Percentiles rank a stretch among this genome's conserved stretches.
Evolutionary conservation across 208 protist genomes (phyloP).

Genomic region (Trypanosoma cruzi): DNA sequence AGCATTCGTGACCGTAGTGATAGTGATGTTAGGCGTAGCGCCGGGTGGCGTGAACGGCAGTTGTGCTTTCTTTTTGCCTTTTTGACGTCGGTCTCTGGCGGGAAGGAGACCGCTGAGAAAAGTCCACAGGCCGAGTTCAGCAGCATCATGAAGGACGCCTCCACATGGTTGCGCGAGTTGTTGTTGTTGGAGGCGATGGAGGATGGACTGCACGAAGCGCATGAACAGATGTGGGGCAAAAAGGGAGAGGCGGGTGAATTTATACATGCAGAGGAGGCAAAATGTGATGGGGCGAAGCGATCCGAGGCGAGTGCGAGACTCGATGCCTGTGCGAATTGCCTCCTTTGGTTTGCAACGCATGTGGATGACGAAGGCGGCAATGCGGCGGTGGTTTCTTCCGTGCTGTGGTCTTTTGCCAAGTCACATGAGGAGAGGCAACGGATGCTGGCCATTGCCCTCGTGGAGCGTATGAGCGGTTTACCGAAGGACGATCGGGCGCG

Average conservation of each 20-base stretch:
- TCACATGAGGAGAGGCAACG: constrained; percentile 35
- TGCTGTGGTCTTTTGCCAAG: constrained; percentile 41
- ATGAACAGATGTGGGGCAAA: background rate
- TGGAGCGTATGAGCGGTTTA: constrained; percentile 41
- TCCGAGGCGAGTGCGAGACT: constrained; percentile 13
- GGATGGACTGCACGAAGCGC: background rate
- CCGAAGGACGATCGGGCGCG: constrained; percentile 40
- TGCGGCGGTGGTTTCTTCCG: constrained; percentile 41
- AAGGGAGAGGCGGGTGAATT: background rate
- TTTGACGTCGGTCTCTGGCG: constrained; percentile 30
- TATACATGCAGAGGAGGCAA: background rate
- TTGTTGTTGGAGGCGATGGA: background rate
- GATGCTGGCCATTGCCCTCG: constrained; percentile 48
- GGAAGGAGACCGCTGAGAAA: background rate
- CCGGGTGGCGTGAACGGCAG: constrained; percentile 15
- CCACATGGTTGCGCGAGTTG: background rate
- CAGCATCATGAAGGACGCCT: constrained; percentile 16
- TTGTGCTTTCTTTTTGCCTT: constrained; percentile 42
- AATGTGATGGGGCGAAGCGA: background rate
- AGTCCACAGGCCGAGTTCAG: background rate
- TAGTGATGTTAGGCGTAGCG: constrained; percentile 1
- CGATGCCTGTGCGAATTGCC: constrained; percentile 32
- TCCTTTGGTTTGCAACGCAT: constrained; percentile 30
- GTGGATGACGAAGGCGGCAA: constrained; percentile 37
- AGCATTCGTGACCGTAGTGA: background rate